Evolutionary conservation across 352 stramenopile species (phyloP).

Genomic region (Globisporangium yorkense): DNA sequence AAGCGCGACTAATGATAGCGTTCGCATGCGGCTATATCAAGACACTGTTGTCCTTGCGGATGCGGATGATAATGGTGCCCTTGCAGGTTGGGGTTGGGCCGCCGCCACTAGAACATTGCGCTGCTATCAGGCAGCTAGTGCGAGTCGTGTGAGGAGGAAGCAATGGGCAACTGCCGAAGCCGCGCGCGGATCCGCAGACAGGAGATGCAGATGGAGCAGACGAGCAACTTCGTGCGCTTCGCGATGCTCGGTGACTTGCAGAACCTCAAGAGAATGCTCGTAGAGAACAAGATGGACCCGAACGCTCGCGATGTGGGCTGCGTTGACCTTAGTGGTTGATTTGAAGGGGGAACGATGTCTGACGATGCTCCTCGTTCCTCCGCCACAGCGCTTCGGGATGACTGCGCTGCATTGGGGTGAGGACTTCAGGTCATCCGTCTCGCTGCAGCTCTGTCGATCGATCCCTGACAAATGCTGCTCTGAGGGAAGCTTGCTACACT

Average conservation of each 20-base stretch:
- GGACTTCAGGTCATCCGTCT: not conserved
- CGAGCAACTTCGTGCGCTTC: slow-evolving; percentile 45
- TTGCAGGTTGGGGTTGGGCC: too few relatives aligned
- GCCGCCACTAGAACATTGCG: too few relatives aligned
- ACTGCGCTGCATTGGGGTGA: slow-evolving; percentile 74
- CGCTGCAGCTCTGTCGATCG: not conserved
- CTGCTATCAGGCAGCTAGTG: too few relatives aligned
- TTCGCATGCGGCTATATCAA: too few relatives aligned
- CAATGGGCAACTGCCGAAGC: slow-evolving; percentile 15
- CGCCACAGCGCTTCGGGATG: slow-evolving; percentile 66
- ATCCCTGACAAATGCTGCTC: not conserved
- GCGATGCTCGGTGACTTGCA: slow-evolving; percentile 45
- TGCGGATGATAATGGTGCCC: too few relatives aligned
- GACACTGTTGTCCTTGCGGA: too few relatives aligned
- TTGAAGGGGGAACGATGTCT: not conserved
- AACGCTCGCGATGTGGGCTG: slow-evolving; percentile 50
- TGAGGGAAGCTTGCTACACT: slow-evolving; percentile 40
- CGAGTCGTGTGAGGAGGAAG: not conserved
- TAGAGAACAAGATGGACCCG: slow-evolving; percentile 36
- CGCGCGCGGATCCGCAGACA: slow-evolving; percentile 17
- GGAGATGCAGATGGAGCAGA: slow-evolving; percentile 29
- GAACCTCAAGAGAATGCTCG: slow-evolving; percentile 44
- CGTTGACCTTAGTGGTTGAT: not conserved
- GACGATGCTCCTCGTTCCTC: not conserved
- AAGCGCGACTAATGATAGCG: too few relatives aligned